Evolutionary conservation across 1,139 yeast species (phyloP).

Genomic region (Candida frijolesensis): DNA sequence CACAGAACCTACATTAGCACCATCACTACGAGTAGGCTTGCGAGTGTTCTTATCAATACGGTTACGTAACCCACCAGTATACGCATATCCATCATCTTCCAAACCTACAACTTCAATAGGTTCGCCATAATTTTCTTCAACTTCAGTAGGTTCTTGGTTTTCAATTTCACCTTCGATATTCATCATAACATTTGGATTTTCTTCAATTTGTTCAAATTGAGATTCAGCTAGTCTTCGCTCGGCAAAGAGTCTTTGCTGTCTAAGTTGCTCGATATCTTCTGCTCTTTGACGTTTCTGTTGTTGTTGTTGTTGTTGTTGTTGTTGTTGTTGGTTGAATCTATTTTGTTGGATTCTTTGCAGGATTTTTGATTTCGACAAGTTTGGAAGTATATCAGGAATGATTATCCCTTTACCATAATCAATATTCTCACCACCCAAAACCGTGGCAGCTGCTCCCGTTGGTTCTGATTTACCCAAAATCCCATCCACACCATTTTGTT

Average conservation of each 20-base stretch:
- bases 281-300: not conserved
- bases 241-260: not conserved
- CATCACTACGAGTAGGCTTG: not conserved
- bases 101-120: slow-evolving; percentile 10
- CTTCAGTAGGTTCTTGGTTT: not conserved
- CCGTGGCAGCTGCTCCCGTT: slow-evolving; percentile 28
- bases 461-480: slow-evolving; percentile 16
- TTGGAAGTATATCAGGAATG: slow-evolving; percentile 34
- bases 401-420: slow-evolving; percentile 28
- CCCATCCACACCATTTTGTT: slow-evolving; percentile 15
- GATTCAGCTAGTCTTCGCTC: slow-evolving; percentile 2
- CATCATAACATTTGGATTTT: not conserved
- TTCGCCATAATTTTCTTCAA: not conserved
- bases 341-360: slow-evolving; percentile 1
- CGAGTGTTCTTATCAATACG: slow-evolving; percentile 3
- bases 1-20: not conserved
- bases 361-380: slow-evolving; percentile 3
- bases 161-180: slow-evolving; percentile 1
- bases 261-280: not conserved
- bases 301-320: not conserved
- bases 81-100: slow-evolving; percentile 22
- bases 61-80: slow-evolving; percentile 12
- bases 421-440: not conserved
- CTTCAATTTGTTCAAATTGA: not conserved
- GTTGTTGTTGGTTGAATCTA: not conserved